Base-by-base conservation (phyloP, 2,329 filamentous ascomycete species). In the Colletotrichum musicola region DNA sequence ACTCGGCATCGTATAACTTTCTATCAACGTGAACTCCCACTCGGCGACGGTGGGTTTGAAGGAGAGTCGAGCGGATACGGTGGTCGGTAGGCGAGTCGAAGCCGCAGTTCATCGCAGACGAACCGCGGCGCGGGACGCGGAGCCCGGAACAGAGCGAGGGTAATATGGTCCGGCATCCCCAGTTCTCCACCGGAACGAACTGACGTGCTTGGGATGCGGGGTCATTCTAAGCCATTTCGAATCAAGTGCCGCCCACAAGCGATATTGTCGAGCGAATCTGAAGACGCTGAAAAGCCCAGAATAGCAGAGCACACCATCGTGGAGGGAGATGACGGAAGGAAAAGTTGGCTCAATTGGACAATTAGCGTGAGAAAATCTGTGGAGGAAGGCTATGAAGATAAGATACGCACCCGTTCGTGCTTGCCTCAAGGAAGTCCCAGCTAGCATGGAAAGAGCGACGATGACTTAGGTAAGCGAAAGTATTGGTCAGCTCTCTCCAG, bases 181-280 rank as follows among this genome's bases (percentile, higher is more conserved):
- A 59, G 38, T 60, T 60, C 54, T 50, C 55, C 62, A 65, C 62
- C 49, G 56, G 38, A 59, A 12, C 22, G 46, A 50, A 53, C 35
- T 64, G 62, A 64, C 62, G 62, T 64, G 62, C 54, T 64, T 55
- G 46, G 35, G 22, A 51, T 64, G 62, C 62, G 62, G 62, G 54
- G 62, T 64, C 62, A 4, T 6, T 22, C 61, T 64, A 51, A 51
- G 16, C 61, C 44, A 35, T 14, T 58, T 44, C 58, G 27, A 6
- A 50, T 14, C 25, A 58, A 46, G 38, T 20, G 20, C 27, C 35
- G 14, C 55, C 62, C 62, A 59, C 61, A 50, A 30, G n/a, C 13
- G 16, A 14, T 30, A 12, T 12, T 9, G 9, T 59, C 22, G 16
- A 22, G 54, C 62, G 22, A 64, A 53, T 60, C n/a, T n/a, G 14